Base-by-base conservation (phyloP, 208 protist genomes). In the Porcisia hertigi region DNA sequence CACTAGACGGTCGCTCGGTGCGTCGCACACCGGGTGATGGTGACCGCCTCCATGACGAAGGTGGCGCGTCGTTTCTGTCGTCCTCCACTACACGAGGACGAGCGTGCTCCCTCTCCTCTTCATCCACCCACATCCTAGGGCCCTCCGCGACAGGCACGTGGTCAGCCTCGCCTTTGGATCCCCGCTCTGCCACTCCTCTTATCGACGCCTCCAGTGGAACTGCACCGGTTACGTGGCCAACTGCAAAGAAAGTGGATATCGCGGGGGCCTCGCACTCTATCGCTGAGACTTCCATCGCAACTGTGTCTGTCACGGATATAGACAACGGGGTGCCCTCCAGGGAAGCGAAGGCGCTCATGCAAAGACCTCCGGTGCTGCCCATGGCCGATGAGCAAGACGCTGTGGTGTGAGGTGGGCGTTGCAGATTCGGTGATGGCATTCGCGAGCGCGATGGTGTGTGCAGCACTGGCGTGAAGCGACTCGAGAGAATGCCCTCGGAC, bases 201-300 rank as follows among this genome's bases (percentile, higher is more conserved):
- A 36, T 25, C 34, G 47, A 14, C 14, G 3, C 47, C 39, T 14
- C 66, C 43, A 45, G 43, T 16, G 47, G 25, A 16, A 25, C 23
- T 20, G 41, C 66, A 45, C 7, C 66, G 23, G 12, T 45, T 23
- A n/a, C 25, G 53, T 58, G 45, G 69, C 16, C 49, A 62, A n/a
- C 7, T 14, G 53, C 69, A 60, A 81, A 81, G 45, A 81, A 63
- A 7, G 71, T 73, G 1, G 77, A 73, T 36, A 59, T 66, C 34
- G 20, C 55, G 25, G 77, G 77, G 14, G 65, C 73, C 11, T 57
- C 49, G 43, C 23, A 58, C 30, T 64, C 77, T 6, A 36, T 69
- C 25, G 23, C 11, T 18, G 77, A 81, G 54, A 25, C 16, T 20
- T 81, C 77, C n/a, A 76, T 8, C 54, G 58, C 65, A 11, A 71